phyloP scores from a whole-genome alignment of 2,329 filamentous ascomycete species.

The Bipolaris sorokiniana region DNA sequence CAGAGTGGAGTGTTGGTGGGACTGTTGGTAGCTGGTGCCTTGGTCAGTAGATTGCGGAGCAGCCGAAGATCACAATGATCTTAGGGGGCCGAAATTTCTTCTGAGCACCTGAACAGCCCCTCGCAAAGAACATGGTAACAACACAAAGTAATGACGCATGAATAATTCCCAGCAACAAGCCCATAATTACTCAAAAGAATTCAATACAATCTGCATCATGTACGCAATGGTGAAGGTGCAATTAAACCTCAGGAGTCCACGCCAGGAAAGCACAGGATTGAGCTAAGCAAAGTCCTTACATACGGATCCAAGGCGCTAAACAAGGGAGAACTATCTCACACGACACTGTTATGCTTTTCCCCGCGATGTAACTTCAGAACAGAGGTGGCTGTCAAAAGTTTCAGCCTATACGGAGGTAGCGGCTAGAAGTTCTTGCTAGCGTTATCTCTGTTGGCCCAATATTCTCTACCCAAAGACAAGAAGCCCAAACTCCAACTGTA shows the following conservation, averaged over 20 bases:
- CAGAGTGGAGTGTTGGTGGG: constrained; percentile 60
- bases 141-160: not conserved
- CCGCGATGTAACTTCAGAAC: constrained; percentile 7
- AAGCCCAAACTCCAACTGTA: too few species aligned
- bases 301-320: constrained; percentile 3
- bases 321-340: constrained; percentile 5
- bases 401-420: too few species aligned
- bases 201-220: not conserved
- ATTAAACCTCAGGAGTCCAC: not conserved
- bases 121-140: not conserved
- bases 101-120: not conserved
- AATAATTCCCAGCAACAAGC: not conserved
- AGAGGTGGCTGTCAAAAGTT: too few species aligned
- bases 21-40: constrained; percentile 59
- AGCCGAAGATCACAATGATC: constrained; percentile 12
- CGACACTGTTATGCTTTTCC: constrained; percentile 1
- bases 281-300: not conserved
- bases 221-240: not conserved
- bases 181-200: constrained; percentile 2
- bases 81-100: not conserved
- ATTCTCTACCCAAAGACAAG: too few species aligned
- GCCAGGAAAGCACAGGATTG: not conserved
- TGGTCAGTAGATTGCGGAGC: constrained; percentile 41
- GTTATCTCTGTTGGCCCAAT: too few species aligned
- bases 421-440: too few species aligned